Evolutionary conservation across 768 basidiomycete species (phyloP).

Genomic region (Collybia nuda): DNA sequence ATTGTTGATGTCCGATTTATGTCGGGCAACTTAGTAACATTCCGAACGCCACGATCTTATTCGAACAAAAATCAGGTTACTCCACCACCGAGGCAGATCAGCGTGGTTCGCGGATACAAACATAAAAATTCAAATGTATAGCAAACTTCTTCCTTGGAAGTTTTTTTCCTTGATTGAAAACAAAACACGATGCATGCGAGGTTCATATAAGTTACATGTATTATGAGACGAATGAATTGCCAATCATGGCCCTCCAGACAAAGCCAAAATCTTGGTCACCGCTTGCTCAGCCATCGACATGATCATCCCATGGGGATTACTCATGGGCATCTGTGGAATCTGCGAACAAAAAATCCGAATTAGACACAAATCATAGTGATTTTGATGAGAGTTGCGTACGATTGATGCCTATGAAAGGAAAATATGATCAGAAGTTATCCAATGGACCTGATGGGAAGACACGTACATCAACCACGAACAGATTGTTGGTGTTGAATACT

Average conservation of each 20-base stretch:
- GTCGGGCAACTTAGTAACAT: no score
- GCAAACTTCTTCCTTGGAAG: no score
- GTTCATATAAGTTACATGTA: no score
- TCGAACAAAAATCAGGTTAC: no score
- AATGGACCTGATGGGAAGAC: neutral
- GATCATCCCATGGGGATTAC: conserved; percentile 56
- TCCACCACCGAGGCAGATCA: no score
- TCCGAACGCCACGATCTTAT: no score
- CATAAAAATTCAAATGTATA: no score
- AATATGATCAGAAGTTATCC: neutral
- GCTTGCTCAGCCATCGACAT: conserved; percentile 63
- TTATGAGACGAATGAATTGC: no score
- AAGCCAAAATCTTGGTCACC: conserved; percentile 52
- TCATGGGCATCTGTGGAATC: conserved; percentile 54
- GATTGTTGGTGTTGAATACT: conserved; percentile 47
- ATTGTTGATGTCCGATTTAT: no score
- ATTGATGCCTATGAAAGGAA: conserved; percentile 27
- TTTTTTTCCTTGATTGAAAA: no score
- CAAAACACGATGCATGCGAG: no score
- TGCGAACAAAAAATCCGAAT: conserved; percentile 10
- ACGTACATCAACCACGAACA: conserved; percentile 56
- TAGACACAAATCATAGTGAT: neutral
- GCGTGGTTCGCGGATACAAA: no score
- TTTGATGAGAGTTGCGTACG: conserved; percentile 17
- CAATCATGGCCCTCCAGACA: conserved; percentile 48